Evolutionary conservation across 2,329 filamentous ascomycete species (phyloP).

Genomic region (Fusarium udum): DNA sequence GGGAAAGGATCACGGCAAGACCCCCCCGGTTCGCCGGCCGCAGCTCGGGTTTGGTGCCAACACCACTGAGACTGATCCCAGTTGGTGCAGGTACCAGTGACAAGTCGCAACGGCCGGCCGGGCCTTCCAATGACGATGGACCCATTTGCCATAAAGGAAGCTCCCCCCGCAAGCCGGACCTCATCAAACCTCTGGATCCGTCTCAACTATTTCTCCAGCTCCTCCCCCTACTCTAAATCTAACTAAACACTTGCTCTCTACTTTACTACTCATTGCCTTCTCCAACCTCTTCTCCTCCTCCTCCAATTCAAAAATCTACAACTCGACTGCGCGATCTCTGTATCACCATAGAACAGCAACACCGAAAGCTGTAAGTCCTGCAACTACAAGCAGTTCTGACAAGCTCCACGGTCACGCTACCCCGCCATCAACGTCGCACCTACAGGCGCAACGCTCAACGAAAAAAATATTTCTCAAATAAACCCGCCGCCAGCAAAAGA

Average conservation of each 20-base stretch:
- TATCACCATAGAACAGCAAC: conserved; percentile 33
- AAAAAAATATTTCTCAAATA: conserved; percentile 21
- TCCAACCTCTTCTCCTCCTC: not conserved
- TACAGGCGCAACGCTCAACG: conserved; percentile 33
- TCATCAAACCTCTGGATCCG: conserved; percentile 36
- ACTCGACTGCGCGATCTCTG: conserved; percentile 27
- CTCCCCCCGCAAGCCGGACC: conserved; percentile 37
- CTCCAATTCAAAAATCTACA: not conserved
- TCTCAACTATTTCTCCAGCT: conserved; percentile 30
- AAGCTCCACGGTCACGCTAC: conserved; percentile 43
- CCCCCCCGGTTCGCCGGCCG: conserved; percentile 44
- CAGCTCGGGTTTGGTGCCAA: conserved; percentile 25
- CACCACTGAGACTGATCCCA: conserved; percentile 1
- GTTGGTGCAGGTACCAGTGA: conserved; percentile 40
- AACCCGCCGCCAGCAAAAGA: conserved; percentile 14
- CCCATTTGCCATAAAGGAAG: conserved; percentile 44
- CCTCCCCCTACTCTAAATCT: conserved; percentile 12
- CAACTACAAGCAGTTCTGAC: conserved; percentile 40
- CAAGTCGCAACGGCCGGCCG: conserved; percentile 29
- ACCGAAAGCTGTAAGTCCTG: conserved; percentile 41
- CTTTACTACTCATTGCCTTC: conserved; percentile 5
- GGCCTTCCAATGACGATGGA: conserved; percentile 37
- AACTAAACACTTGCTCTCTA: conserved; percentile 3
- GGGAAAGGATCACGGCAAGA: conserved; percentile 44
- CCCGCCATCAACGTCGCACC: conserved; percentile 40